Percentiles rank a stretch among this genome's conserved stretches.
These are phyloP conservation scores for Mycena latifolia DNA, from an alignment of 768 basidiomycete species.

Conservation along the genomic window DNA sequence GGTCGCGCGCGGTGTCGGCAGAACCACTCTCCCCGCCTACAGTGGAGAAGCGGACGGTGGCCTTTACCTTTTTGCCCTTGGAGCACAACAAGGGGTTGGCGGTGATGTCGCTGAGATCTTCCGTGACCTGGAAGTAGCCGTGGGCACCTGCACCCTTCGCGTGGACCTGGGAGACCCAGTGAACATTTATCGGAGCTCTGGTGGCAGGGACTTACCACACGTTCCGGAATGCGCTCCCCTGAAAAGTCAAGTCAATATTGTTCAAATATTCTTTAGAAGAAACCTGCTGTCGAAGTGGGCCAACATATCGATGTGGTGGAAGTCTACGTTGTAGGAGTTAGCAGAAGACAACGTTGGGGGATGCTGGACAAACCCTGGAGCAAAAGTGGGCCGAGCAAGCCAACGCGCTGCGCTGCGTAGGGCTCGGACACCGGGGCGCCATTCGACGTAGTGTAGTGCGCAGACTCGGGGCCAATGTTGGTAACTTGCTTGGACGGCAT, in stretches of 20 bases:
- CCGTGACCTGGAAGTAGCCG: constrained; percentile 92
- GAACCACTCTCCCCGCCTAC: constrained; percentile 92
- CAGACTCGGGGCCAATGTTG: constrained; percentile 64
- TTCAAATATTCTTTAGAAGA: neutral
- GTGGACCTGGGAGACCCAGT: constrained; percentile 72
- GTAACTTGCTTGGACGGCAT: constrained; percentile 79
- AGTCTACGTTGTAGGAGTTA: constrained; percentile 63
- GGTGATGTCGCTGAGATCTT: constrained; percentile 86
- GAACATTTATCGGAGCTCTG: constrained; percentile 41
- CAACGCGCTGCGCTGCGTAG: constrained; percentile 83
- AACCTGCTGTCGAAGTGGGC: constrained; percentile 86
- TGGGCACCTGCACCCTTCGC: constrained; percentile 95
- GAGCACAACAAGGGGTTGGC: constrained; percentile 75
- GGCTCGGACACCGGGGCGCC: constrained; percentile 84
- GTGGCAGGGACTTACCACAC: constrained; percentile 68
- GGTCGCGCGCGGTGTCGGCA: constrained; percentile 93
- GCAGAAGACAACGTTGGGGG: constrained; percentile 14
- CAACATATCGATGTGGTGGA: constrained; percentile 90
- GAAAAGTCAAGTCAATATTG: neutral
- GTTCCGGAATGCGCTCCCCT: constrained; percentile 93
- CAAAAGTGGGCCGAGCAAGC: constrained; percentile 83
- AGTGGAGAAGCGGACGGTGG: constrained; percentile 93
- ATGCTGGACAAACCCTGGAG: constrained; percentile 77
- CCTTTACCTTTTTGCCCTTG: constrained; percentile 75
- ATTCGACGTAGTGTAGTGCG: constrained; percentile 85